These are phyloP conservation scores for Pestalotiopsis sp. DNA, from an alignment of 2,329 filamentous ascomycete genomes.

Conservation along the genomic window DNA sequence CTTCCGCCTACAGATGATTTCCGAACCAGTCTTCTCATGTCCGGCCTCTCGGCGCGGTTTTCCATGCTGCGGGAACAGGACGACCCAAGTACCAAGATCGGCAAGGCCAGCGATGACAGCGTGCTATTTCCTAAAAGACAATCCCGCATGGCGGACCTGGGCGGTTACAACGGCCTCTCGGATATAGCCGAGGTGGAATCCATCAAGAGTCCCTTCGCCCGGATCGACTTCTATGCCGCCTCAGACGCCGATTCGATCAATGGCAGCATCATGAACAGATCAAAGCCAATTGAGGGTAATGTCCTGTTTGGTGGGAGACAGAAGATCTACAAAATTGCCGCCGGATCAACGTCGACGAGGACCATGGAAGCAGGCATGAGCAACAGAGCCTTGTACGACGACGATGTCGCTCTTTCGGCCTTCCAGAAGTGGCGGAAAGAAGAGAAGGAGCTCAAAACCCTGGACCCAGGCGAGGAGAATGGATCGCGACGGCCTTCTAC, in stretches of 20 bases:
- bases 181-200: conserved; percentile 94
- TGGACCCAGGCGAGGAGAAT: conserved; percentile 41
- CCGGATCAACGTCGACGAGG: conserved; percentile 45
- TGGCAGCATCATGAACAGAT: conserved; percentile 80
- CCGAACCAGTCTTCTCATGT: conserved; percentile 94
- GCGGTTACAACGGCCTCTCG: conserved; percentile 58
- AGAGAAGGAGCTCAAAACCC: conserved; percentile 54
- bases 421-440: conserved; percentile 76
- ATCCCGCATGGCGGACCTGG: conserved; percentile 76
- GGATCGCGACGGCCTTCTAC: conserved; percentile 38
- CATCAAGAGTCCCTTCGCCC: conserved; percentile 62
- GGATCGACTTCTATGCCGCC: conserved; percentile 64
- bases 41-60: conserved; percentile 89
- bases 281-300: conserved; percentile 86
- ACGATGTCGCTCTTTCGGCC: conserved; percentile 80
- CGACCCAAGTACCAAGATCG: conserved; percentile 83
- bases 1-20: conserved; percentile 88
- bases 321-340: conserved; percentile 87
- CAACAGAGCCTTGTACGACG: conserved; percentile 77
- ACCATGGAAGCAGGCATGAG: conserved; percentile 53
- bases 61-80: conserved; percentile 97
- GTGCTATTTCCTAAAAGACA: conserved; percentile 82
- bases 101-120: conserved; percentile 94
- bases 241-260: conserved; percentile 63
- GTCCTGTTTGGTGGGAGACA: conserved; percentile 92